Evolutionary conservation across 129 eudicot species (phyloP).

Genomic region (Smallanthus sonchifolius): DNA sequence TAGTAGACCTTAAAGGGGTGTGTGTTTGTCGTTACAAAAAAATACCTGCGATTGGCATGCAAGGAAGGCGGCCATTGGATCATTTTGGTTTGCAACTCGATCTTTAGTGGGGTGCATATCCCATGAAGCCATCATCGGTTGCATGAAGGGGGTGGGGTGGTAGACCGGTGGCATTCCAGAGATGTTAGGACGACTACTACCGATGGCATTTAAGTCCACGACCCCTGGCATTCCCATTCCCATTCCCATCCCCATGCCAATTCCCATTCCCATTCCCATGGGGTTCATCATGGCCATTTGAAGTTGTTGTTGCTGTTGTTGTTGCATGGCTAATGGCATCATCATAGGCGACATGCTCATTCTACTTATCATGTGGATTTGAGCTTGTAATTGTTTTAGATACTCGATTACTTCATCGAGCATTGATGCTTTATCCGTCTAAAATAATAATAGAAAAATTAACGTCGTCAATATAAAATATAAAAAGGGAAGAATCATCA

Average conservation of each 20-base stretch:
- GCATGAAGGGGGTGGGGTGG: slow-evolving; percentile 51
- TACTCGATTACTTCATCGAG: slow-evolving; percentile 82
- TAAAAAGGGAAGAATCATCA: too few species aligned
- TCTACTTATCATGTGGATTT: slow-evolving; percentile 60
- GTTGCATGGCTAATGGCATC: slow-evolving; percentile 68
- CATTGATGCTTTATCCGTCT: slow-evolving; percentile 95
- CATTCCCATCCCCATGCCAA: slow-evolving; percentile 43
- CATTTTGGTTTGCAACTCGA: slow-evolving; percentile 29
- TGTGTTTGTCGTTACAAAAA: too few species aligned
- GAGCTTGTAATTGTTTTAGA: slow-evolving; percentile 79
- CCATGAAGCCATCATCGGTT: slow-evolving; percentile 36
- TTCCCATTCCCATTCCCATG: slow-evolving; percentile 52
- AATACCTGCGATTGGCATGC: slow-evolving; percentile 66
- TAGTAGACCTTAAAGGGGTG: too few species aligned
- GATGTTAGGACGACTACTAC: slow-evolving; percentile 27
- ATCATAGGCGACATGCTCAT: slow-evolving; percentile 68
- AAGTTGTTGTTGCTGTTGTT: slow-evolving; percentile 61
- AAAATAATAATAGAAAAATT: background rate
- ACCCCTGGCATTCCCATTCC: slow-evolving; percentile 37
- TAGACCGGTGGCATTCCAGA: slow-evolving; percentile 32
- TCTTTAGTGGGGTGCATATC: slow-evolving; percentile 32
- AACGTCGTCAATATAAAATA: background rate
- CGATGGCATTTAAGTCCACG: slow-evolving; percentile 58
- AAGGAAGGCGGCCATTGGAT: slow-evolving; percentile 55
- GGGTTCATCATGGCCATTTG: slow-evolving; percentile 90